A percentile compares a stretch with the other conserved stretches of the same genome.
Evolutionary conservation across 768 basidiomycete genomes (phyloP).

Genomic region (Lentinula boryana): DNA sequence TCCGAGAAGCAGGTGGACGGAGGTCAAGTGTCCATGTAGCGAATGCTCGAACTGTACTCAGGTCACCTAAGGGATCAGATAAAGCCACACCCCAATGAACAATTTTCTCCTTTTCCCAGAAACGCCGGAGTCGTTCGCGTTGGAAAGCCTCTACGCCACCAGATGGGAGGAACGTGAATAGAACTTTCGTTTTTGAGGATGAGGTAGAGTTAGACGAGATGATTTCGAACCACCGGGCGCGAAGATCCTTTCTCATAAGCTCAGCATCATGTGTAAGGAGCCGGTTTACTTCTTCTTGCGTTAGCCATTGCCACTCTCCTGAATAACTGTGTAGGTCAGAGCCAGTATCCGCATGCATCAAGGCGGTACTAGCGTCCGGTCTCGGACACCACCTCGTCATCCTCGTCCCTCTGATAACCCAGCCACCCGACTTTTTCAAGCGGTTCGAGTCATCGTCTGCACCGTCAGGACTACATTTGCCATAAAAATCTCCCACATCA

Average conservation of each 20-base stretch:
- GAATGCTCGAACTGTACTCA: conserved; percentile 13
- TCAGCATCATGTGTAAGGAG: conserved; percentile 36
- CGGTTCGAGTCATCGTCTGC: not conserved
- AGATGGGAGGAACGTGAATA: conserved; percentile 32
- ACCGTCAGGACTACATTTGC: conserved; percentile 27
- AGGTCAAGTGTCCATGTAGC: conserved; percentile 43
- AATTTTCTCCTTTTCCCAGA: conserved; percentile 4
- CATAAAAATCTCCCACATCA: conserved; percentile 49
- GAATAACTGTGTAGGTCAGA: not conserved
- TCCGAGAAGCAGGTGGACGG: conserved; percentile 20
- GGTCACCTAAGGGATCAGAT: not conserved
- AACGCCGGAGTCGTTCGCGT: conserved; percentile 19
- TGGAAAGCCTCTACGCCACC: conserved; percentile 44
- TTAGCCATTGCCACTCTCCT: conserved; percentile 28
- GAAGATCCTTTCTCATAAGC: conserved; percentile 25
- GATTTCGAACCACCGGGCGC: conserved; percentile 14
- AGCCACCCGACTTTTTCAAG: conserved; percentile 25
- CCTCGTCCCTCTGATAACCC: conserved; percentile 30
- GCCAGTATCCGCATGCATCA: not conserved
- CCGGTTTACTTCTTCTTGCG: conserved; percentile 24
- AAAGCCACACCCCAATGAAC: conserved; percentile 3
- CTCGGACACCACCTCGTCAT: conserved; percentile 36
- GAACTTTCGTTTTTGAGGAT: not conserved
- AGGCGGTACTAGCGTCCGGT: not conserved
- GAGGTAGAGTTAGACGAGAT: conserved; percentile 5